A percentile compares a stretch with the other conserved stretches of the same genome.
Conservation (phyloP, 306 rosid genomes). For the Ochetophila trinervis region DNA sequence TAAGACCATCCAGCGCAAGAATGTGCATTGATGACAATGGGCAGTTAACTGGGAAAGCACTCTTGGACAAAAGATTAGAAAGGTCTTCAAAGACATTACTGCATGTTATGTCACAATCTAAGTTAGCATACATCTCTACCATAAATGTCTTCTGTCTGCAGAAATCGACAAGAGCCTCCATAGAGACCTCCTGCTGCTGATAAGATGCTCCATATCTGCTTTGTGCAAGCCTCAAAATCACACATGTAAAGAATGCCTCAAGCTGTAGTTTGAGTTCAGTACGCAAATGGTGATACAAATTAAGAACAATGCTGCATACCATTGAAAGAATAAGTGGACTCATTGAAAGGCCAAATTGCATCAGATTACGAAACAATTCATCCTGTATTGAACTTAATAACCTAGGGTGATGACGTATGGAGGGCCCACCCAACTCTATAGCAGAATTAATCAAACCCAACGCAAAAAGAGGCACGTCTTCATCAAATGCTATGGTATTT, state of each 20-base stretch:
- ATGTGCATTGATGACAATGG: conserved; percentile 85
- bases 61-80: conserved; percentile 82
- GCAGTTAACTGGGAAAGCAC: conserved; percentile 86
- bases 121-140: conserved; percentile 95
- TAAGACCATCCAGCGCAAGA: conserved; percentile 93
- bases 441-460: conserved; percentile 82
- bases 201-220: conserved; percentile 84
- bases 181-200: conserved; percentile 92
- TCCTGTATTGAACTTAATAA: conserved; percentile 51
- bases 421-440: conserved; percentile 89
- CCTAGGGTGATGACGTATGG: conserved; percentile 74
- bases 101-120: conserved; percentile 93
- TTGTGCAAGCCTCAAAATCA: conserved; percentile 86
- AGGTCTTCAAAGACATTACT: conserved; percentile 93
- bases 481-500: conserved; percentile 82
- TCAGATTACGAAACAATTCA: conserved; percentile 48
- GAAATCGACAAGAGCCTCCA: conserved; percentile 93
- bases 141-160: conserved; percentile 90
- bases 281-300: conserved; percentile 78
- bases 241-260: conserved; percentile 92
- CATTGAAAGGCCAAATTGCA: conserved; percentile 51
- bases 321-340: conserved; percentile 85
- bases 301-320: conserved; percentile 82
- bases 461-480: conserved; percentile 94
- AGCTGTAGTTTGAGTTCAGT: conserved; percentile 82